Evolutionary conservation across 345 rosid species (phyloP).

Genomic region (Eucalyptus curtisii): DNA sequence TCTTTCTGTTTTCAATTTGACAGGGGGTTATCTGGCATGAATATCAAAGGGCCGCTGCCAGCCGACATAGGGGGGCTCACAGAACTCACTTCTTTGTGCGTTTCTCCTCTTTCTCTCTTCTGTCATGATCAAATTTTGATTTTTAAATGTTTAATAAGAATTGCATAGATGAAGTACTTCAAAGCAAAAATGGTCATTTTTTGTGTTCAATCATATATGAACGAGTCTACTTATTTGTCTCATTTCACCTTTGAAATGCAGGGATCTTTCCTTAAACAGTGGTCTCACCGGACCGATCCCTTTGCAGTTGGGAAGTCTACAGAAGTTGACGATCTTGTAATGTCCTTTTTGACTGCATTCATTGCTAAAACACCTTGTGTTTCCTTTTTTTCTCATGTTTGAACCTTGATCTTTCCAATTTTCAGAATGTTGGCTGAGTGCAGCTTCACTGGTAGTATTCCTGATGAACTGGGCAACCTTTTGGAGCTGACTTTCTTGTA

Average conservation of each 20-base stretch:
- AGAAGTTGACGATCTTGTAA: slow-evolving; percentile 68
- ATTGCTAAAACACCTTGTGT: not conserved
- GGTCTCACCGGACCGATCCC: slow-evolving; percentile 69
- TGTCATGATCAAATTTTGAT: not conserved
- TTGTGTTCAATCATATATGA: not conserved
- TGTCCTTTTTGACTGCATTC: not conserved
- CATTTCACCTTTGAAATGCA: slow-evolving; percentile 7
- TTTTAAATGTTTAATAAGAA: not conserved
- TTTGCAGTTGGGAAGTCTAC: slow-evolving; percentile 62
- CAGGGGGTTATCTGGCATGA: slow-evolving; percentile 87
- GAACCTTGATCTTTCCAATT: not conserved
- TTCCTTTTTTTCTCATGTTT: not conserved
- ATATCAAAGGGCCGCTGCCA: slow-evolving; percentile 60
- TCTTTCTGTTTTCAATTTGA: not conserved
- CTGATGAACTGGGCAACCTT: slow-evolving; percentile 73
- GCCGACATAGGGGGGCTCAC: slow-evolving; percentile 84
- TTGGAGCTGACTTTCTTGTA: slow-evolving; percentile 78
- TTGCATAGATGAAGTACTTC: not conserved
- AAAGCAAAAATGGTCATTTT: not conserved
- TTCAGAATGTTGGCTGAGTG: slow-evolving; percentile 82
- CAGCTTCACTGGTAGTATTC: slow-evolving; percentile 72
- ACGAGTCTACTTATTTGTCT: not conserved
- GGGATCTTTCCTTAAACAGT: slow-evolving; percentile 80
- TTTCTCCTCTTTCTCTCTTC: not conserved
- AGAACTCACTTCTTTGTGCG: slow-evolving; percentile 81